Evolutionary conservation across 345 rosid species (phyloP), one percentile per base, ranked within the genome.

Genomic region (Boechera retrofracta): DNA sequence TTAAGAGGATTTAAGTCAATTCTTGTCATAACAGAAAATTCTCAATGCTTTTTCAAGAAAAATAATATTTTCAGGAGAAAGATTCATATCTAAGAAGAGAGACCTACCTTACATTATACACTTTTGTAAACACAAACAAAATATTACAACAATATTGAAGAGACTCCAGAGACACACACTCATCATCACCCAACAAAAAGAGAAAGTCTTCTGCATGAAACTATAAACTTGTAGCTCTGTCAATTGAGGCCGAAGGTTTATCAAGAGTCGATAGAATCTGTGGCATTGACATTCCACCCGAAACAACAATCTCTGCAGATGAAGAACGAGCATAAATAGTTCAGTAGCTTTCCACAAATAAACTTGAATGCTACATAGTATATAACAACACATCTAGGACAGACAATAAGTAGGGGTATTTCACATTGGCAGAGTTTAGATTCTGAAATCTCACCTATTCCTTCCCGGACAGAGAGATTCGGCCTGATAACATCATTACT

Each of bases 231-330:
- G 75, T 77, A 38, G 87, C 64, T 67, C 78, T 71, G 44, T 80
- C 82, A 4, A 79, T 73, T 3, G 82, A 60, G 55, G 65, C 24
- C 38, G 21, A 45, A 3, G 89, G 74, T 69, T 69, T 75, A 79
- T 88, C 96, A 53, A 91, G 29, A 4, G 96, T 86, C 0, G 98
- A 83, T 36, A 96, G 87, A 70, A 89, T 83, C 81, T 93, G 99
- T 3, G 99, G 99, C 97, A 96, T 91, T 10, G 98, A 91, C 99
- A 96, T 91, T 56, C 99, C 99, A 18, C 96, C 99, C 0, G 99
- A 96, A 32, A 96, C 98, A 5, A 93, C 93, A 32, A 96, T 93
- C 86, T 96, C 99, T 96, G 95, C 82, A 49, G 59, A 64, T 53
- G 73, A 74, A 59, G 53, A 63, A 82, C 8, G 49, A 41, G 42